Conservation (phyloP, 2,329 filamentous ascomycete species). For the Alternaria sp. region DNA sequence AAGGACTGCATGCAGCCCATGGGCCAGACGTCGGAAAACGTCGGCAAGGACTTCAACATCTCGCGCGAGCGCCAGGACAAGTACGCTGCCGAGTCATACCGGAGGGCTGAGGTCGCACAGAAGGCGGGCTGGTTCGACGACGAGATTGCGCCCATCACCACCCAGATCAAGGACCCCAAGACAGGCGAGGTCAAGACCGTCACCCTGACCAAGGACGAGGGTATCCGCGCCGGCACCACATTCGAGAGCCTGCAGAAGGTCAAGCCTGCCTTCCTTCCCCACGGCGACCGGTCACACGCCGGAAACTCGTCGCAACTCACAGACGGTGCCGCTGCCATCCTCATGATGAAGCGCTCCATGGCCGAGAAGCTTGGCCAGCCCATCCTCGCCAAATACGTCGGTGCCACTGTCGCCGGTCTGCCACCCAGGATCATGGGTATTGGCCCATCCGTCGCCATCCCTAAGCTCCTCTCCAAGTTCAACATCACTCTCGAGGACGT, state of each 20-base stretch:
- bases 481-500: slow-evolving; percentile 80
- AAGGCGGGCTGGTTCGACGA: slow-evolving; percentile 91
- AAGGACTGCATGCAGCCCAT: slow-evolving; percentile 91
- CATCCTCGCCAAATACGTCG: slow-evolving; percentile 93
- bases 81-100: slow-evolving; percentile 87
- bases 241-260: slow-evolving; percentile 83
- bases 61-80: slow-evolving; percentile 79
- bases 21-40: slow-evolving; percentile 98
- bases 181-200: slow-evolving; percentile 78
- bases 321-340: slow-evolving; percentile 86
- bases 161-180: slow-evolving; percentile 82
- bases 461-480: slow-evolving; percentile 84
- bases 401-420: slow-evolving; percentile 87
- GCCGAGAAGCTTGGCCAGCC: slow-evolving; percentile 87
- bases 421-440: slow-evolving; percentile 97
- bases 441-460: slow-evolving; percentile 72
- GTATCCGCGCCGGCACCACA: slow-evolving; percentile 88
- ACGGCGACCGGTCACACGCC: slow-evolving; percentile 83
- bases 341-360: slow-evolving; percentile 93
- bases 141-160: slow-evolving; percentile 89
- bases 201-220: slow-evolving; percentile 84
- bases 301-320: slow-evolving; percentile 96
- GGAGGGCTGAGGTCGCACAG: slow-evolving; percentile 85
- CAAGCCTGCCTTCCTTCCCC: slow-evolving; percentile 86
- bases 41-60: slow-evolving; percentile 88